These are phyloP conservation scores for Multifurca ochricompacta DNA, from an alignment of 768 basidiomycete species.

Conservation along the genomic window DNA sequence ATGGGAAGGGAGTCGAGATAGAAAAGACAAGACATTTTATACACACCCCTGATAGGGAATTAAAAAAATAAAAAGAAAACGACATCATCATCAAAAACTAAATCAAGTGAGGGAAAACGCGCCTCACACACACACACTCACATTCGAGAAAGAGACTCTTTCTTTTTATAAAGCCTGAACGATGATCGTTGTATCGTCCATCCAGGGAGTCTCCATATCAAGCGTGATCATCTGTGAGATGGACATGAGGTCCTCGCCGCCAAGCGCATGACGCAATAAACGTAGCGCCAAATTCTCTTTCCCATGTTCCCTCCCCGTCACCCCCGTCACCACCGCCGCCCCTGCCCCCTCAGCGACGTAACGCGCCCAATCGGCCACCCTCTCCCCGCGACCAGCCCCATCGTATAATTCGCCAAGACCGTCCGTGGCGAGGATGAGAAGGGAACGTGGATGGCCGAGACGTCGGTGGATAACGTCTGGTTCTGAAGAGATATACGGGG, in stretches of 20 bases:
- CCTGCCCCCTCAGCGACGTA: conserved; percentile 25
- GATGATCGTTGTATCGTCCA: conserved; percentile 44
- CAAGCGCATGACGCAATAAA: conserved; percentile 36
- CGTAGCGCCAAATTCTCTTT: conserved; percentile 33
- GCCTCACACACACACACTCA: no score
- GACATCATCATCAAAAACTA: background rate
- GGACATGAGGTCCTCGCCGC: conserved; percentile 34
- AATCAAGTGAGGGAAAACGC: no score
- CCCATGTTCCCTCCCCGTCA: conserved; percentile 7
- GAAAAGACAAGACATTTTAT: background rate
- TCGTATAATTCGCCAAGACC: conserved; percentile 39
- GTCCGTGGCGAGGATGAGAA: conserved; percentile 40
- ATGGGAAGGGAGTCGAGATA: background rate
- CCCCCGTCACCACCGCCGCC: background rate
- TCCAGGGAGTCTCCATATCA: conserved; percentile 43
- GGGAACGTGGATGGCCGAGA: conserved; percentile 22
- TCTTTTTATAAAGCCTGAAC: conserved; percentile 30
- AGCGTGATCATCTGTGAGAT: conserved; percentile 39
- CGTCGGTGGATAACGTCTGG: conserved; percentile 35
- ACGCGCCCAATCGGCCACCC: conserved; percentile 32
- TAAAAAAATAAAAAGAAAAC: background rate
- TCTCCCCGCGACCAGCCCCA: conserved; percentile 25
- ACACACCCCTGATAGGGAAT: background rate
- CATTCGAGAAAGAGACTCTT: background rate
- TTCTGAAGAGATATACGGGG: conserved; percentile 38